Evolutionary conservation across 2,329 filamentous ascomycete genomes (phyloP).

Genomic region (Seiridium cupressi): DNA sequence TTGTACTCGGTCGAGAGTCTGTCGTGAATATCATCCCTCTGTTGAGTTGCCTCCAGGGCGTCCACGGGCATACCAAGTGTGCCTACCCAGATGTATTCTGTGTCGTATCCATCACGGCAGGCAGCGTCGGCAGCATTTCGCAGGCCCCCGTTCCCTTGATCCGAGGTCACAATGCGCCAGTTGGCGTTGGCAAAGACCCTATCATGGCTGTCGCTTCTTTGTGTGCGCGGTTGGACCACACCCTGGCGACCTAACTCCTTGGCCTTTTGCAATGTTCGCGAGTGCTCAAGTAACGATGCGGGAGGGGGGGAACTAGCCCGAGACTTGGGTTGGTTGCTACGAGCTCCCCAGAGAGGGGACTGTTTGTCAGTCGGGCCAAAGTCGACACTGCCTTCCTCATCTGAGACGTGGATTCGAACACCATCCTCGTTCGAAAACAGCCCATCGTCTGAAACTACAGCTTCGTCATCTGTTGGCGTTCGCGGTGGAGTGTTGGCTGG

Average conservation of each 20-base stretch:
- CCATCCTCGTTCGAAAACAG: conserved; percentile 58
- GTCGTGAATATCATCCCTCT: conserved; percentile 82
- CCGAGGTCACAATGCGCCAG: conserved; percentile 80
- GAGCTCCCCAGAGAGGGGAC: conserved; percentile 73
- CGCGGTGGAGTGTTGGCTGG: conserved; percentile 53
- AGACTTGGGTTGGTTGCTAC: conserved; percentile 76
- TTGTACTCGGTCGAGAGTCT: conserved; percentile 77
- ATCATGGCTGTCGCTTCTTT: conserved; percentile 63
- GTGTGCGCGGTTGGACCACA: conserved; percentile 51
- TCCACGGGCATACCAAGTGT: conserved; percentile 94
- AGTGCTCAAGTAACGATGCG: conserved; percentile 70
- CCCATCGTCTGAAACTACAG: conserved; percentile 36
- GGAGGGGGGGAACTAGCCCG: conserved; percentile 73
- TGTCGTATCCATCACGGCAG: conserved; percentile 63
- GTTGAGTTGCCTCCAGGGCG: conserved; percentile 68
- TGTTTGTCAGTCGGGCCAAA: conserved; percentile 69
- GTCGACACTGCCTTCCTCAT: conserved; percentile 35
- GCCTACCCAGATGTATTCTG: conserved; percentile 85
- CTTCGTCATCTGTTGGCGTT: conserved; percentile 49
- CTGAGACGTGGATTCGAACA: conserved; percentile 48
- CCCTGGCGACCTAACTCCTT: conserved; percentile 56
- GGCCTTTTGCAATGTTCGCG: conserved; percentile 55
- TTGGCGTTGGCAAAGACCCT: conserved; percentile 72
- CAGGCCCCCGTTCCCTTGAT: conserved; percentile 90
- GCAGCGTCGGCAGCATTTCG: conserved; percentile 84